Conservation (phyloP, 257 asterid genomes). For the Knoxia roxburghii region DNA sequence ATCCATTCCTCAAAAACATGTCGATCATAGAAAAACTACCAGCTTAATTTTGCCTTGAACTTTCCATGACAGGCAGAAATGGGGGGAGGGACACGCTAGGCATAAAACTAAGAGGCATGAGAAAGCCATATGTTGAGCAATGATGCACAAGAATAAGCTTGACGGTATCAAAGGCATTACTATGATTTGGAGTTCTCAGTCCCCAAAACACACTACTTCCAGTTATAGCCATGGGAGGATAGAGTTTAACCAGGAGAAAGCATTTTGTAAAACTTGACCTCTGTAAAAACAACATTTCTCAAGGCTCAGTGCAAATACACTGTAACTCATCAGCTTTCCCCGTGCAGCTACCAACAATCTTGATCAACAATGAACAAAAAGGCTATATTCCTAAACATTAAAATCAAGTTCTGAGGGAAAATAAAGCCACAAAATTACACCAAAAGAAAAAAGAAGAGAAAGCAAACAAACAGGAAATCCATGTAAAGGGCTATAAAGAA, state of each 20-base stretch:
- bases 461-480: conserved; percentile 4
- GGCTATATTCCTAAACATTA: neutral
- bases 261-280: neutral
- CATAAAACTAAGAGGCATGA: neutral
- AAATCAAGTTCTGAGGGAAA: neutral
- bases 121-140: neutral
- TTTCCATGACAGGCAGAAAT: neutral
- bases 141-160: neutral
- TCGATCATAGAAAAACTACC: neutral
- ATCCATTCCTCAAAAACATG: neutral
- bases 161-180: neutral
- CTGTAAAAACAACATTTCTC: neutral
- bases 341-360: neutral
- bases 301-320: neutral
- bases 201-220: neutral
- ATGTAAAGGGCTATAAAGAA: neutral
- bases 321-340: neutral
- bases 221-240: neutral
- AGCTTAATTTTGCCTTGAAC: neutral
- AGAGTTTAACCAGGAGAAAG: neutral
- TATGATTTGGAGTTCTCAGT: neutral
- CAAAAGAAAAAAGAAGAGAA: neutral
- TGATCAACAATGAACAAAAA: neutral
- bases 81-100: neutral
- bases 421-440: neutral